These are phyloP conservation scores for Capillidium heterosporum DNA, from an alignment of 371 early-diverging fungal genomes.

Conservation along the genomic window DNA sequence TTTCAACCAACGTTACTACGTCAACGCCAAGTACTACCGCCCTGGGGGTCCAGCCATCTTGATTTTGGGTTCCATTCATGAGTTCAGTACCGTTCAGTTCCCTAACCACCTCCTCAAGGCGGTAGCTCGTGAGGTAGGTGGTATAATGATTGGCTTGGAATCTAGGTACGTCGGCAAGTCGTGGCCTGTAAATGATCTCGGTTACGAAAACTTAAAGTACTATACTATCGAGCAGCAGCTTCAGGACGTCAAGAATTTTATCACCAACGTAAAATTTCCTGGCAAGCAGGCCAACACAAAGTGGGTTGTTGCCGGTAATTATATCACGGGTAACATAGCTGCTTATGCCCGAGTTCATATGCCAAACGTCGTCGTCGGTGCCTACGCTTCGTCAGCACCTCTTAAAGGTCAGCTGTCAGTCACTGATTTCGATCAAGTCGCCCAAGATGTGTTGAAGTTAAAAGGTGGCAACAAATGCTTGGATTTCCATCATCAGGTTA, in stretches of 20 bases:
- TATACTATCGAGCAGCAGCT: conserved; percentile 37
- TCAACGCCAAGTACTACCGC: conserved; percentile 37
- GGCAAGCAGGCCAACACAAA: too few relatives aligned
- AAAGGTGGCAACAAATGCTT: conserved; percentile 8
- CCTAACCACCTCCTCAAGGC: neutral
- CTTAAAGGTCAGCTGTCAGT: conserved; percentile 30
- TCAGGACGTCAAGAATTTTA: conserved; percentile 40
- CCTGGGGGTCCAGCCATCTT: conserved; percentile 37
- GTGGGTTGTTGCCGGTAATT: conserved; percentile 48
- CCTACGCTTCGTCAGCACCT: conserved; percentile 52
- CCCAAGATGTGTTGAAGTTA: conserved; percentile 14
- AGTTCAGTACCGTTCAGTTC: conserved; percentile 13
- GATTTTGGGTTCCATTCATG: conserved; percentile 11
- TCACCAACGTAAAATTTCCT: conserved; percentile 9
- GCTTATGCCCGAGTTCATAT: conserved; percentile 46
- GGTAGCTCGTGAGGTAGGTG: conserved; percentile 30
- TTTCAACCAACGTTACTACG: conserved; percentile 38
- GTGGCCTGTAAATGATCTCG: conserved; percentile 13
- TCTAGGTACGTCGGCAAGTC: conserved; percentile 57
- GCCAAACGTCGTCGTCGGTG: conserved; percentile 43
- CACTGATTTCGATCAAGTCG: conserved; percentile 27
- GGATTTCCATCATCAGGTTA: neutral
- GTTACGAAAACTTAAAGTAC: conserved; percentile 16
- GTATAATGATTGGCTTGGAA: conserved; percentile 49
- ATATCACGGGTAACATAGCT: conserved; percentile 49